Evolutionary conservation across 1,284 basidiomycete genomes (phyloP), one percentile per base, ranked within the genome.

Genomic region (Ganoderma multipileum): DNA sequence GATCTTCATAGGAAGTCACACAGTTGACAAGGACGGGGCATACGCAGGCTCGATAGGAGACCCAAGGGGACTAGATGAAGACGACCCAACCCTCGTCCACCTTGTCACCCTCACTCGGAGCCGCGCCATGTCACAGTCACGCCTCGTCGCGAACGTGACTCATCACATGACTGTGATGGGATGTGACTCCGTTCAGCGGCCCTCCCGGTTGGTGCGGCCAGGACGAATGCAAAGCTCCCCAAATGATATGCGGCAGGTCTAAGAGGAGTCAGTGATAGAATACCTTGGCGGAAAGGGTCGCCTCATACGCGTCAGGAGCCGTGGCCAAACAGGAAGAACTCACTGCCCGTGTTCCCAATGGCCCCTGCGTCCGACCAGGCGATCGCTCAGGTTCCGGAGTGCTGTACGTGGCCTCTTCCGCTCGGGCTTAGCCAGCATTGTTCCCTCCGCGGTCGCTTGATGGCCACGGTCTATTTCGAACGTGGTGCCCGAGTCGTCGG

Each of bases 11-110:
- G 30, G 3, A 55, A 20, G 54, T 68, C 65, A 68, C 70, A 68
- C 67, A 30, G 2, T 39, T 33, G 61, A 9, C 9, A 26, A 61
- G 44, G 42, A 36, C 12, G 47, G 28, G 12, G 30, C 36, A 38
- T 36, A 42, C 63, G 20, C 54, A 30, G 54, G 62, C 58, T 55
- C 61, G 30, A 33, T 66, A 26, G 11, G 58, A 57, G 18, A 42
- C 44, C 62, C 61, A 28, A 52, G 66, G 63, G 65, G 63, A 63
- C 65, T 59, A 65, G 67, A 67, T 59, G 67, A 65, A 67, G 64
- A 60, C 47, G 18, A 20, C 8, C 30, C 54, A 28, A 44, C 41
- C 41, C 26, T 61, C 60, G 26, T 61, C 39, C 41, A 30, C 26
- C 39, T 8, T 39, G 52, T 60, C 59, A 60, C 12, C 8, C 50